Conservation (phyloP, 129 eudicot species). For the Flaveria ramosissima region DNA sequence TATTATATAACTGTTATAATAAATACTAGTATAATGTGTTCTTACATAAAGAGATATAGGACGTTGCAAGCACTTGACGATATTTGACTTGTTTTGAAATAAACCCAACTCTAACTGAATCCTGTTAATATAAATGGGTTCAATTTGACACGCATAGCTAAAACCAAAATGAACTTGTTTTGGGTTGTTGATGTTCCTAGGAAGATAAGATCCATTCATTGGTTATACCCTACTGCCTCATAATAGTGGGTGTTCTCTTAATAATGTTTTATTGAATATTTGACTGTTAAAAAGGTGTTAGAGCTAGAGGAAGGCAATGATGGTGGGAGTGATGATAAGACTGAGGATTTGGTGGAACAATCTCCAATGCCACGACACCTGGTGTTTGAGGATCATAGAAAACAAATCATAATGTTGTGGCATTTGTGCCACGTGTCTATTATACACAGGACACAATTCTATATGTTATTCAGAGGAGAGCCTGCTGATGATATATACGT, state of each 20-base stretch:
- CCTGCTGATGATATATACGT: conserved; percentile 87
- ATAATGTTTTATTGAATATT: not conserved
- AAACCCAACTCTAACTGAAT: not conserved
- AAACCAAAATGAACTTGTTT: not conserved
- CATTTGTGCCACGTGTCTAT: conserved; percentile 92
- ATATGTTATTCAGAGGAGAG: conserved; percentile 80
- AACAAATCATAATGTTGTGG: conserved; percentile 90
- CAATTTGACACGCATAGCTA: not conserved
- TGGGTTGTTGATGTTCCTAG: not conserved
- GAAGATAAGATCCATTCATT: not conserved
- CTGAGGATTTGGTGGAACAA: conserved; percentile 41
- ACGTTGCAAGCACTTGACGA: not conserved
- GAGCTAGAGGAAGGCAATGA: conserved; percentile 87
- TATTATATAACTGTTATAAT: not conserved
- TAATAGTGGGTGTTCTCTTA: not conserved
- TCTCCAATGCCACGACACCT: conserved; percentile 70
- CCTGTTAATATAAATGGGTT: no score
- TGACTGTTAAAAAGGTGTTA: conserved; percentile 50
- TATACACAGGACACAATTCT: conserved; percentile 91
- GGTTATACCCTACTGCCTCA: not conserved
- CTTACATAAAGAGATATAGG: not conserved
- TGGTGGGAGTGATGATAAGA: conserved; percentile 33
- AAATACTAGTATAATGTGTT: not conserved
- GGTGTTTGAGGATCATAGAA: conserved; percentile 79
- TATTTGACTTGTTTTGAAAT: not conserved